Evolutionary conservation across 331 rosid genomes (phyloP), one percentile per base, ranked within the genome.

Genomic region (Quercus phellos): DNA sequence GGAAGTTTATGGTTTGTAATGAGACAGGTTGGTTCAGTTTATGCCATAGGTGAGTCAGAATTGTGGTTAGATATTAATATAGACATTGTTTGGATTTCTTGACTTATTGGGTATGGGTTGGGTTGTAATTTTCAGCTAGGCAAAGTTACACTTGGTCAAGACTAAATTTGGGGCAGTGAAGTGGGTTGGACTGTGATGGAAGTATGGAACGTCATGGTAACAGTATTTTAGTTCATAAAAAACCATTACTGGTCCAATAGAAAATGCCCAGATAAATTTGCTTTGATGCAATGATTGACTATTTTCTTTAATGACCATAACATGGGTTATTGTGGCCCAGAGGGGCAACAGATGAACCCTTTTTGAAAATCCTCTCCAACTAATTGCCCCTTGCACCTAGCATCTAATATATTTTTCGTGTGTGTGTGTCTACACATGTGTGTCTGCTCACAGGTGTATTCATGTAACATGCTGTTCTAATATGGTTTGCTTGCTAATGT

Each of bases 391-490:
- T 32, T 63, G 13, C 69, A 63, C 30, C 19, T 63, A 27, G 69
- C 42, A 63, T 13, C 6, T 35, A 29, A 8, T 61, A 27, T 34
- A 56, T 56, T 56, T 56, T 18, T 29, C 61, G 27, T 17, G 18
- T 42, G 5, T 55, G 51, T 67, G 21, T 68, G 42, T 67, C 19
- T 55, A 18, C 70, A 35, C 77, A 22, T 29, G 43, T 61, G 27
- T 69, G 54, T 38, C 63, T 22, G 26, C 24, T 19, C 59, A 27
- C 55, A 22, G 26, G 34, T 80, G 51, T 72, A 74, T 55, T 76
- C 22, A 22, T 53, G 4, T 76, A 66, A 56, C 73, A 55, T 79
- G 80, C 60, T 73, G 35, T 56, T 72, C 84, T 91, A 77, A 85
- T 61, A 75, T 81, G 64, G 19, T 82, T 74, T 83, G 67, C 34